Conservation (phyloP, 306 rosid genomes). For the Corylus americana region DNA sequence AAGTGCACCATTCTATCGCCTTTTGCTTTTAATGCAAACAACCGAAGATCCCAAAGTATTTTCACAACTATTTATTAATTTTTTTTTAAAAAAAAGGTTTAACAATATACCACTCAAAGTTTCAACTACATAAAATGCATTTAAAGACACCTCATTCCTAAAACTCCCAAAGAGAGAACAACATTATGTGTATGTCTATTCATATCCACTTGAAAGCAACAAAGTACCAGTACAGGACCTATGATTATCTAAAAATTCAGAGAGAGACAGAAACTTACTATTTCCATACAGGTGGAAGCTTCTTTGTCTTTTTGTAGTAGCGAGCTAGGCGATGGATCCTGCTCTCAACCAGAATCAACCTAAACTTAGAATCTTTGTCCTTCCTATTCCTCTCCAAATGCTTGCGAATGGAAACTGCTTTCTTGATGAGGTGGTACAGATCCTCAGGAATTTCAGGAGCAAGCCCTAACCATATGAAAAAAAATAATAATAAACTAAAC, state of each 20-base stretch:
- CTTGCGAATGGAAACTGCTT: constrained; percentile 81
- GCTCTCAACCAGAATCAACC: constrained; percentile 89
- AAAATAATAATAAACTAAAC: neutral
- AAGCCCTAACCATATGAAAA: constrained; percentile 46
- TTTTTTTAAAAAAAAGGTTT: too few species aligned
- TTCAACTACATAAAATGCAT: neutral
- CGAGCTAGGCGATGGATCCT: constrained; percentile 90
- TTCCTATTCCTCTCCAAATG: constrained; percentile 89
- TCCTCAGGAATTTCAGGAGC: constrained; percentile 97
- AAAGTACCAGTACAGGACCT: neutral
- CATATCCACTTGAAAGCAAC: neutral
- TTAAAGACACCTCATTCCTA: neutral
- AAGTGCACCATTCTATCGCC: neutral
- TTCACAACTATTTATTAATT: neutral
- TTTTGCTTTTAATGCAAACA: neutral
- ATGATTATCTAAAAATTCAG: neutral
- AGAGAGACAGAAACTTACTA: constrained; percentile 47
- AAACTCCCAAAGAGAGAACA: neutral
- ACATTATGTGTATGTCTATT: neutral
- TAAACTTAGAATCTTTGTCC: constrained; percentile 87
- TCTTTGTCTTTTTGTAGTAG: constrained; percentile 87
- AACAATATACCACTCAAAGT: neutral
- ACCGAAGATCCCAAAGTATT: neutral
- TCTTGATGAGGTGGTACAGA: constrained; percentile 87
- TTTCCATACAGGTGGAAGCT: constrained; percentile 91